These are phyloP conservation scores for Asterionellopsis glacialis DNA, from an alignment of 108 stramenopile species.

Conservation along the genomic window DNA sequence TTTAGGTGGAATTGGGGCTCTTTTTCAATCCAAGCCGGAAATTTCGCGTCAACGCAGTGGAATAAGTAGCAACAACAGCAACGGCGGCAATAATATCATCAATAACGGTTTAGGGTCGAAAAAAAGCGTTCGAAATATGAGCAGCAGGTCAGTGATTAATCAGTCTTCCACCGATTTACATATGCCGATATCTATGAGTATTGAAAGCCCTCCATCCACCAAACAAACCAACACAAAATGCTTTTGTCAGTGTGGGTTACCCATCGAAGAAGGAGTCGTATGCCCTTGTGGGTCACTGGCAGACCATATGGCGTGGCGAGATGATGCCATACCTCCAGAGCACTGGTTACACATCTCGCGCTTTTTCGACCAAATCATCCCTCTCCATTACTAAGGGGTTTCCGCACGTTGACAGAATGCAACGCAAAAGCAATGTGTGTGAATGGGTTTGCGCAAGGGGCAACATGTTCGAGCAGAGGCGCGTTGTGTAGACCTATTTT, in stretches of 20 bases:
- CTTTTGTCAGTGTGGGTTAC: neutral
- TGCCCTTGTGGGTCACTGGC: slow-evolving; percentile 1
- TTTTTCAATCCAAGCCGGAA: neutral
- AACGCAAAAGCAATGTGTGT: neutral
- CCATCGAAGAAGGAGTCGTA: neutral
- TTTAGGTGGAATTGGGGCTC: slow-evolving; percentile 16
- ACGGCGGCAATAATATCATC: neutral
- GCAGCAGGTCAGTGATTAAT: slow-evolving; percentile 2
- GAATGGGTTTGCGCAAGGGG: neutral
- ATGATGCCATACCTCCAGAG: neutral
- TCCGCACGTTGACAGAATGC: neutral
- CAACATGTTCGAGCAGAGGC: neutral
- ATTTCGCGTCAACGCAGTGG: neutral
- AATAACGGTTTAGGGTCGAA: neutral
- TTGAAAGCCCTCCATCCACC: neutral
- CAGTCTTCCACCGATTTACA: neutral
- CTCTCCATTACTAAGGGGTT: neutral
- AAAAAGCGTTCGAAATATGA: neutral
- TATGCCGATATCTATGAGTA: neutral
- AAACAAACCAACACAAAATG: slow-evolving; percentile 5
- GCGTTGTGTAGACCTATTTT: neutral
- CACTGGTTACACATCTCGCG: neutral
- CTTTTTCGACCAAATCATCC: neutral
- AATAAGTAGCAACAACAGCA: neutral
- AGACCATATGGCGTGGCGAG: slow-evolving; percentile 1